Percentiles rank a stretch among this genome's conserved stretches.
Evolutionary conservation across 2,329 filamentous ascomycete species (phyloP).

Genomic region (Nemania serpens): DNA sequence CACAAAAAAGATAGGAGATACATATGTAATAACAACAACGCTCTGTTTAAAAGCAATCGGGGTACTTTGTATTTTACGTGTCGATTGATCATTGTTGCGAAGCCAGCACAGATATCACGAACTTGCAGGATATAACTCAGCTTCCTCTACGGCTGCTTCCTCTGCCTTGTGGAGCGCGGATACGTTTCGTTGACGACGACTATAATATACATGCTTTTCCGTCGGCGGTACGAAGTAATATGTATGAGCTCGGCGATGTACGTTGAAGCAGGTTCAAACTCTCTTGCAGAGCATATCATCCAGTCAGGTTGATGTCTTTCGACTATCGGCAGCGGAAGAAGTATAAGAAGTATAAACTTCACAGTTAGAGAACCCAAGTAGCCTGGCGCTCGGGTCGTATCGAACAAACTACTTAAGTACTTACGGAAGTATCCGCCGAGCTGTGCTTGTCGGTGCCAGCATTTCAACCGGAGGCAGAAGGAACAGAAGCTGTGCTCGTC

Average conservation of each 20-base stretch:
- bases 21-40: too few relatives aligned
- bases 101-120: neutral
- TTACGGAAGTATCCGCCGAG: neutral
- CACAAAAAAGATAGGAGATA: too few relatives aligned
- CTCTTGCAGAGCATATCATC: constrained; percentile 1
- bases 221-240: neutral
- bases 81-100: neutral
- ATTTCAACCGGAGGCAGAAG: neutral
- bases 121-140: neutral
- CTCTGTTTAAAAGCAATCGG: neutral
- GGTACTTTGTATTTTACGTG: neutral
- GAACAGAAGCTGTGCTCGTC: neutral
- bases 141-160: neutral
- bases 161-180: too few relatives aligned
- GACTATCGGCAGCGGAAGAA: neutral
- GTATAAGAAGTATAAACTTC: neutral
- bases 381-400: neutral
- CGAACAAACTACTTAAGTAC: neutral
- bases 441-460: neutral
- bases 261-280: constrained; percentile 18
- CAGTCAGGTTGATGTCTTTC: neutral
- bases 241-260: neutral
- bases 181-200: too few relatives aligned
- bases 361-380: neutral
- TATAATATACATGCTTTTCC: neutral